A percentile compares a stretch with the other conserved stretches of the same genome.
Evolutionary conservation across 306 rosid species (phyloP).

Genomic region (Trichosanthes cucumerina): DNA sequence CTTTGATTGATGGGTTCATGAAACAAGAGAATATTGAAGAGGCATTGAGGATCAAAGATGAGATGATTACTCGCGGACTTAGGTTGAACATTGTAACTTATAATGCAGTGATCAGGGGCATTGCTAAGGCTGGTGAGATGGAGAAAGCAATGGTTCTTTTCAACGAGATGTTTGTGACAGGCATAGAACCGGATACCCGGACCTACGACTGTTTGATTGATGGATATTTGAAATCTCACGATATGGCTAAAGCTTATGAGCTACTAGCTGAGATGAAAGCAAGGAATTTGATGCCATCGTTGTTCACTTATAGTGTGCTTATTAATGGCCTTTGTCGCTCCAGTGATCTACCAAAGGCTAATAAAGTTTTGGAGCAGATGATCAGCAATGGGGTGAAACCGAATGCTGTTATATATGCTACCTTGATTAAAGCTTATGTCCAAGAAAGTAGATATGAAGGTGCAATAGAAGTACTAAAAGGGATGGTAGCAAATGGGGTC

Average conservation of each 20-base stretch:
- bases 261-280: constrained; percentile 30
- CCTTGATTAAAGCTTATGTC: constrained; percentile 21
- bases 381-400: constrained; percentile 22
- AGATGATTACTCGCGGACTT: constrained; percentile 23
- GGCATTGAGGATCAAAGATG: constrained; percentile 26
- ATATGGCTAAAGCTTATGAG: constrained; percentile 17
- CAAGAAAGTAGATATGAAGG: constrained; percentile 25
- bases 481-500: constrained; percentile 25
- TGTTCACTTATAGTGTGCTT: constrained; percentile 24
- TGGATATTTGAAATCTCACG: constrained; percentile 22
- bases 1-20: constrained; percentile 30
- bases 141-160: constrained; percentile 24
- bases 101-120: constrained; percentile 23
- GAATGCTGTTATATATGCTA: constrained; percentile 19
- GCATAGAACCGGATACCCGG: constrained; percentile 18
- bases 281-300: constrained; percentile 20
- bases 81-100: constrained; percentile 9
- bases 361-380: constrained; percentile 21
- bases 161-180: constrained; percentile 23
- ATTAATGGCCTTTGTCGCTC: constrained; percentile 23
- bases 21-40: constrained; percentile 25
- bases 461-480: constrained; percentile 18
- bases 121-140: constrained; percentile 31
- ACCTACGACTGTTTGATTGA: constrained; percentile 26
- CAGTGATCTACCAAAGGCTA: constrained; percentile 21